Percentiles rank a stretch among this genome's conserved stretches.
Evolutionary conservation across 2,329 filamentous ascomycete genomes (phyloP).

Genomic region (Aspergillus pseudonomiae): DNA sequence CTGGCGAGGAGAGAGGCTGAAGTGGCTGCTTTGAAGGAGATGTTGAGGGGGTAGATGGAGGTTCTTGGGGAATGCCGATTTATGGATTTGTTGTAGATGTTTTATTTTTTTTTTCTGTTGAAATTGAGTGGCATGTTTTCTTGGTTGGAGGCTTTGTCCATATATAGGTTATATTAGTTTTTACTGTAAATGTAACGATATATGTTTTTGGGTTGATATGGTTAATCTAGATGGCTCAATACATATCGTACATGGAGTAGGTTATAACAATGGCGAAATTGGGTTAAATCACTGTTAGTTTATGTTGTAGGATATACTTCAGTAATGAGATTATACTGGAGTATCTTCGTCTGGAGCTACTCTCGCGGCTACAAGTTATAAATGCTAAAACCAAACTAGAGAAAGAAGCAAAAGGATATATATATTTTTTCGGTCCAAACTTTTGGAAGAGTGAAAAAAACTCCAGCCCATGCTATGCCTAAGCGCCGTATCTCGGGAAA

Average conservation of each 20-base stretch:
- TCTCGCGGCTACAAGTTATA: not conserved
- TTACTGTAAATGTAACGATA: no score
- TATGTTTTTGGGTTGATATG: no score
- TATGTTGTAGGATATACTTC: no score
- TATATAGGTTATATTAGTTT: no score
- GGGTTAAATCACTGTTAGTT: no score
- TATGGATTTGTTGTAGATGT: no score
- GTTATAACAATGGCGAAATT: no score
- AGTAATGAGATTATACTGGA: no score
- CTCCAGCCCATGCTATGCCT: constrained; percentile 44
- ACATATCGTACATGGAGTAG: no score
- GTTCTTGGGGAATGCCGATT: not conserved
- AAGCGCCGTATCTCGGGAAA: constrained; percentile 32
- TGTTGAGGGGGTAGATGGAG: not conserved
- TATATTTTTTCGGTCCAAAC: not conserved
- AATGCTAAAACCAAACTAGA: not conserved
- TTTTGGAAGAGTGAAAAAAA: constrained; percentile 23
- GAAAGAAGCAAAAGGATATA: constrained; percentile 1
- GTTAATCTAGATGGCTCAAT: no score
- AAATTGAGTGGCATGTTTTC: no score
- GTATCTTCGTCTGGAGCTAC: not conserved
- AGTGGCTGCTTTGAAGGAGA: not conserved
- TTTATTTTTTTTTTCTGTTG: no score
- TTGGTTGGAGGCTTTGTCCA: not conserved
- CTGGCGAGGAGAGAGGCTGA: not conserved